These are phyloP conservation scores for Dittrichia graveolens DNA, from an alignment of 129 eudicot genomes.

Conservation along the genomic window DNA sequence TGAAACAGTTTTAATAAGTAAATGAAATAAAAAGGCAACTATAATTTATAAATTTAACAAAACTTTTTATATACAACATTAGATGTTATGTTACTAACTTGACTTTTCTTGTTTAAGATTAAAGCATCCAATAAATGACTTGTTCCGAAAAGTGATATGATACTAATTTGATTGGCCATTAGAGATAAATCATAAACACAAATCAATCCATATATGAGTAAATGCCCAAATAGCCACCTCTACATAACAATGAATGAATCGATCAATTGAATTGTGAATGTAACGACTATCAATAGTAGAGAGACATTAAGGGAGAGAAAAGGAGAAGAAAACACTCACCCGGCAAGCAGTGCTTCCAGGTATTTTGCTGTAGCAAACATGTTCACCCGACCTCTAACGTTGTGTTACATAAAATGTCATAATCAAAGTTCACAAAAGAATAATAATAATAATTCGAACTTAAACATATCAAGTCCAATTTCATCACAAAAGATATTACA, in stretches of 20 bases:
- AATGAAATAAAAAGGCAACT: too few relatives aligned
- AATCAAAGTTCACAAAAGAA: background rate
- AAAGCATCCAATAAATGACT: too few relatives aligned
- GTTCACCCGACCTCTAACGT: constrained; percentile 87
- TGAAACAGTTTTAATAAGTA: too few relatives aligned
- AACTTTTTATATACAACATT: too few relatives aligned
- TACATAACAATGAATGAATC: background rate
- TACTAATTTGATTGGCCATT: too few relatives aligned
- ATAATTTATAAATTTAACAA: too few relatives aligned
- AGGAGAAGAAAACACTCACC: constrained; percentile 41
- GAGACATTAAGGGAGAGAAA: background rate
- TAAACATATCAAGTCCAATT: background rate
- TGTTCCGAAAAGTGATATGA: too few relatives aligned
- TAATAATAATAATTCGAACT: background rate
- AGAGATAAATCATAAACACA: background rate
- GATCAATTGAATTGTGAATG: background rate
- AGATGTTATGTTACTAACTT: too few relatives aligned
- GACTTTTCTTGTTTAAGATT: too few relatives aligned
- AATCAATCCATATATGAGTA: background rate
- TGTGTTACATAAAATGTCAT: background rate
- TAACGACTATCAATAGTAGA: background rate
- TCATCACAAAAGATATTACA: constrained; percentile 95
- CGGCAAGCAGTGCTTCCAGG: constrained; percentile 85
- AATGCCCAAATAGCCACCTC: background rate
- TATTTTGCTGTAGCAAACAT: constrained; percentile 90